These are phyloP conservation scores for Hibiscus syriacus DNA, from an alignment of 345 rosid species.

Conservation along the genomic window DNA sequence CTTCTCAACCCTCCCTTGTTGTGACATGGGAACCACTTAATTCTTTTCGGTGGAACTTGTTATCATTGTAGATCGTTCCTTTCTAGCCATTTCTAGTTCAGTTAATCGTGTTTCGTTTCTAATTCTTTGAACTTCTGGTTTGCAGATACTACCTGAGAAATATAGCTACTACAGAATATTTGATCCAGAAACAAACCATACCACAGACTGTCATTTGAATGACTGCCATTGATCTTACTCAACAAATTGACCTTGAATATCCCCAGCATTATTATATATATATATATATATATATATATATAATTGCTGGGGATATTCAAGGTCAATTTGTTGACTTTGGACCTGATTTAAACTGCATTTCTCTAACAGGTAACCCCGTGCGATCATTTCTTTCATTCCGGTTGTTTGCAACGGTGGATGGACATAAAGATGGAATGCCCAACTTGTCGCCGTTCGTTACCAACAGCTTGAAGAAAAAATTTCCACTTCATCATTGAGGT, in stretches of 20 bases:
- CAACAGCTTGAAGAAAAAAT: conserved; percentile 56
- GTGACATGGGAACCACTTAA: background rate
- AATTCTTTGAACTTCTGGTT: background rate
- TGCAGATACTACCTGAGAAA: conserved; percentile 90
- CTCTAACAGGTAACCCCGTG: conserved; percentile 82
- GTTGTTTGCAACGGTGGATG: conserved; percentile 98
- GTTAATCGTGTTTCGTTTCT: background rate
- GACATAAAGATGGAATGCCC: conserved; percentile 99
- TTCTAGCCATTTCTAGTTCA: background rate
- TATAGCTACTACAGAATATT: conserved; percentile 79
- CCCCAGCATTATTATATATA: no score
- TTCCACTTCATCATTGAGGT: conserved; percentile 26
- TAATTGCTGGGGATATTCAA: background rate
- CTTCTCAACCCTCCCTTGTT: background rate
- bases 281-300: no score
- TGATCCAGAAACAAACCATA: conserved; percentile 39
- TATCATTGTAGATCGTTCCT: background rate
- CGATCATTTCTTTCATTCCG: conserved; percentile 90
- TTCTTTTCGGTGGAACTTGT: background rate
- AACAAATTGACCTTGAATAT: no score
- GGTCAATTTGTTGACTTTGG: background rate
- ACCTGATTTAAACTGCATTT: conserved; percentile 5
- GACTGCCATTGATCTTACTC: conserved; percentile 74
- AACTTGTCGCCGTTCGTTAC: conserved; percentile 88
- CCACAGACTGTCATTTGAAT: conserved; percentile 90